Evolutionary conservation across 495 filamentous ascomycete genomes (phyloP).

Genomic region (Sordaria brevicollis): DNA sequence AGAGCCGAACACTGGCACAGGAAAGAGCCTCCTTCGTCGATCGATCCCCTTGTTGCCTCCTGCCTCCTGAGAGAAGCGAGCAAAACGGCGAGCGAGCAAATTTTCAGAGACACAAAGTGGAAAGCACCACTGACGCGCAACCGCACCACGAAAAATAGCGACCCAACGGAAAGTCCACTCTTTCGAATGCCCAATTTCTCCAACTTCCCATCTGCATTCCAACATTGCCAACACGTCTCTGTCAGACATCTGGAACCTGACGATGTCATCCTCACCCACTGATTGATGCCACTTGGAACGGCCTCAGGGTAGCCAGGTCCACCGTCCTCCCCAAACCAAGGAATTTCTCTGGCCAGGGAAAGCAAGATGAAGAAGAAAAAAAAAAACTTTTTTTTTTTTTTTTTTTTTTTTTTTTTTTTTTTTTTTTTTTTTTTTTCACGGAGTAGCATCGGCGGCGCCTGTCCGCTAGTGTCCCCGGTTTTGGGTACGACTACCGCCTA

Average conservation of each 20-base stretch:
- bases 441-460: not conserved
- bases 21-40: not conserved
- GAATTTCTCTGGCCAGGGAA: not conserved
- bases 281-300: not conserved
- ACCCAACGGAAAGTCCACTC: not conserved
- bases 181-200: not conserved
- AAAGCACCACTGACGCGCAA: not conserved
- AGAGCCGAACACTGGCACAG: not conserved
- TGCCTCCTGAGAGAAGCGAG: not conserved
- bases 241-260: not conserved
- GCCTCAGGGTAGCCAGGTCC: not conserved
- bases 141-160: not conserved
- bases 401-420: not conserved
- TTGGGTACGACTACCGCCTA: not conserved
- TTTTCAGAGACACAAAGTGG: not conserved
- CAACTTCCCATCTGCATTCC: not conserved
- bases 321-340: not conserved
- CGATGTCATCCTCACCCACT: not conserved
- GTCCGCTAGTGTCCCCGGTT: not conserved
- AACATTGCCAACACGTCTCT: not conserved
- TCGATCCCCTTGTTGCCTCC: not conserved
- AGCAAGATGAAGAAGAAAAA: not conserved
- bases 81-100: not conserved
- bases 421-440: not conserved
- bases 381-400: not conserved